Conservation (phyloP, 768 basidiomycete genomes). For the Mycena kentingensis region DNA sequence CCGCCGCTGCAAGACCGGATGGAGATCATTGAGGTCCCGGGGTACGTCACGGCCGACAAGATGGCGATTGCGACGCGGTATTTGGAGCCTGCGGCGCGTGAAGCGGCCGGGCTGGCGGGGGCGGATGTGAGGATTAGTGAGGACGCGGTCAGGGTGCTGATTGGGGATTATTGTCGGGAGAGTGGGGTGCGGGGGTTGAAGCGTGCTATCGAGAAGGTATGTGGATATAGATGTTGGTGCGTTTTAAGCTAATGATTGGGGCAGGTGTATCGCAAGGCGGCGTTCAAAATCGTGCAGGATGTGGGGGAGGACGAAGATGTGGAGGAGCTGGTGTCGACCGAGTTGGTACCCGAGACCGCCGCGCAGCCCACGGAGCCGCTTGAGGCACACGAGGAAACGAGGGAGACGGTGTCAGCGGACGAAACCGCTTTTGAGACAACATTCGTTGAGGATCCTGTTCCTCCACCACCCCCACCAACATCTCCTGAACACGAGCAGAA, state of each 20-base stretch:
- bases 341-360: no score
- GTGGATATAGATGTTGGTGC: neutral
- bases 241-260: neutral
- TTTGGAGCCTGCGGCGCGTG: constrained; percentile 90
- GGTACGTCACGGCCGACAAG: constrained; percentile 95
- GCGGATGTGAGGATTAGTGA: constrained; percentile 81
- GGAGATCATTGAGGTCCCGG: constrained; percentile 94
- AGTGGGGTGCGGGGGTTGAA: constrained; percentile 95
- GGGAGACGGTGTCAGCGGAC: no score
- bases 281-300: constrained; percentile 86
- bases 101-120: constrained; percentile 80
- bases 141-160: constrained; percentile 80
- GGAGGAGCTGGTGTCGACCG: no score
- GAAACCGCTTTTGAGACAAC: no score
- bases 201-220: constrained; percentile 97
- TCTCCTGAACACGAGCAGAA: constrained; percentile 68
- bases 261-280: constrained; percentile 80
- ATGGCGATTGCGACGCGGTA: constrained; percentile 83
- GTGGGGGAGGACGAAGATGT: no score
- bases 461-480: neutral
- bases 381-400: no score
- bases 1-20: constrained; percentile 92
- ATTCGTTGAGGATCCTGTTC: no score
- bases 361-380: no score
- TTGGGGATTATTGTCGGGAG: constrained; percentile 97